These are phyloP conservation scores for Cantharellus anzutake DNA, from an alignment of 768 basidiomycete genomes.

Conservation along the genomic window DNA sequence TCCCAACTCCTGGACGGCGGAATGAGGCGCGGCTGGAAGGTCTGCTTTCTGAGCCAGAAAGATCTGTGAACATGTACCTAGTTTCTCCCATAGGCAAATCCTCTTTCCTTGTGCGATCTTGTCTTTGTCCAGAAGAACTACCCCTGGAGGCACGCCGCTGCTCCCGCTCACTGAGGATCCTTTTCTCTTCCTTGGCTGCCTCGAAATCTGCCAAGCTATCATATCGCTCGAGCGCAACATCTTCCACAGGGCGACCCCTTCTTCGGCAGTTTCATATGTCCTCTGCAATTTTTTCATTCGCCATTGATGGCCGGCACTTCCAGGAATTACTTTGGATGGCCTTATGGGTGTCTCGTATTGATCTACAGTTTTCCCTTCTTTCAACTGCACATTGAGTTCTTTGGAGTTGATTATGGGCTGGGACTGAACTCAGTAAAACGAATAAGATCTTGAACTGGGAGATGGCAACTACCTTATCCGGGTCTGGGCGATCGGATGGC, in stretches of 20 bases:
- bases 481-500: conserved; percentile 37
- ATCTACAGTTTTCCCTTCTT: conserved; percentile 22
- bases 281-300: conserved; percentile 91
- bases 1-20: conserved; percentile 52
- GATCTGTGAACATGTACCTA: conserved; percentile 50
- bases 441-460: conserved; percentile 16
- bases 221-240: conserved; percentile 78
- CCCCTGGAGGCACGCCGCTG: conserved; percentile 28
- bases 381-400: conserved; percentile 44
- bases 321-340: conserved; percentile 38
- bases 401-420: conserved; percentile 42
- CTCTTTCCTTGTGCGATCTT: conserved; percentile 18
- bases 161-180: conserved; percentile 68
- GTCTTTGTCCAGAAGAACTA: conserved; percentile 18
- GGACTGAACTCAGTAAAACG: conserved; percentile 18
- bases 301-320: conserved; percentile 89
- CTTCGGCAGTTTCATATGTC: conserved; percentile 78
- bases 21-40: conserved; percentile 81
- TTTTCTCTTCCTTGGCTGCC: conserved; percentile 74
- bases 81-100: conserved; percentile 16
- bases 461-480: conserved; percentile 40
- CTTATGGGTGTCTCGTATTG: conserved; percentile 23
- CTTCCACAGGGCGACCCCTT: conserved; percentile 49
- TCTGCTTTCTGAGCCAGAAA: conserved; percentile 23
- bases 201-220: conserved; percentile 70